Base-by-base conservation (phyloP, 1,284 basidiomycete genomes). In the Ceratobasidium sp. region DNA sequence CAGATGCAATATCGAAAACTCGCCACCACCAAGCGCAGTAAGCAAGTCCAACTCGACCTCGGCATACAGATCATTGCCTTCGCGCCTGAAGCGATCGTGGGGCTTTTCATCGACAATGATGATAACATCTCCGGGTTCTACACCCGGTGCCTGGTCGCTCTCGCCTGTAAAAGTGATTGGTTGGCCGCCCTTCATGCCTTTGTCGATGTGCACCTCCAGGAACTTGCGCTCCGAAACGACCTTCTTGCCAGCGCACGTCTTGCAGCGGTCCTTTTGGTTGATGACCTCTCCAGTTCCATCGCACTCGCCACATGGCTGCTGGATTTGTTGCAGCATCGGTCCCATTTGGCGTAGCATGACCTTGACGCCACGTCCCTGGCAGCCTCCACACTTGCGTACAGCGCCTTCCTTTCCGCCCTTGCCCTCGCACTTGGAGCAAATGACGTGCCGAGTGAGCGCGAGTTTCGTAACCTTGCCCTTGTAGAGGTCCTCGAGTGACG, bases 271-370 rank as follows among this genome's bases (percentile, higher is more conserved):
- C 81, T 96, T 98, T 69, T 84, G 79, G 80, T 95, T 94, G 83
- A 99, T 97, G 75, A 93, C 85, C 81, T 99, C 96, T 73, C 97
- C 97, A 25, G 87, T 86, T 35, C 94, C 97, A 64, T 85, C 85
- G 80, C 97, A 99, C 35, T 98, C 96, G 77, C 91, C 88, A 82
- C 97, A 99, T 58, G 89, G 86, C 73, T 94, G 92, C 79, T 99
- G 97, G 76, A 99, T 93, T 81, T 99, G 97, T 82, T 99, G 97
- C 75, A 99, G 94, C 97, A 99, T 99, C 17, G 97, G 97, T 40
- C 97, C 97, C 86, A 97, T 91, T 80, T 98, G 96, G 72, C 97
- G 92, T 71, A 98, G 83, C 69, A 91, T 93, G 75, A 98, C 82
- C 80, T 91, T 93, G 82, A 97, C 82, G 78, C 97, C 97, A 75